Evolutionary conservation across 192 early-diverging fungal species (phyloP).

Genomic region (Dimargaris verticillata): DNA sequence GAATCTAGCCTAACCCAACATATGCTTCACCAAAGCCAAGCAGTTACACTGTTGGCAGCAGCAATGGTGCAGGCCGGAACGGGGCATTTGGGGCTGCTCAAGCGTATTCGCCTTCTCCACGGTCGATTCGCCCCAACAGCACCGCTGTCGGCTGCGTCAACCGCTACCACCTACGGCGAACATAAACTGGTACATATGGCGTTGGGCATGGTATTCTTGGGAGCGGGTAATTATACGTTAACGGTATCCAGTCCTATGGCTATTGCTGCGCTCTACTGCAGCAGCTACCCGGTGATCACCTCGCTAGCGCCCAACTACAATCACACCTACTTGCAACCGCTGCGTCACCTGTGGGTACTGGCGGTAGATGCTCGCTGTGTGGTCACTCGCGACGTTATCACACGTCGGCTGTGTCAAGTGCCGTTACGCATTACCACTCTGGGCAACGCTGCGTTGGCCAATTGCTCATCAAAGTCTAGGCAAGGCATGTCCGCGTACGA

Average conservation of each 20-base stretch:
- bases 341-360: constrained; percentile 67
- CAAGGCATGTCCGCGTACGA: too few relatives aligned
- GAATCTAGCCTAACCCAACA: constrained; percentile 18
- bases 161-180: constrained; percentile 43
- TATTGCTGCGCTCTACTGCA: constrained; percentile 46
- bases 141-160: neutral
- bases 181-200: constrained; percentile 62
- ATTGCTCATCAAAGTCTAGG: too few relatives aligned
- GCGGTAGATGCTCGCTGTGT: constrained; percentile 53
- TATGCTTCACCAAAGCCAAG: constrained; percentile 30
- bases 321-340: constrained; percentile 47
- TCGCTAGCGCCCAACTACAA: constrained; percentile 40
- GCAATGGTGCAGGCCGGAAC: constrained; percentile 56
- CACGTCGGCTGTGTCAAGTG: too few relatives aligned
- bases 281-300: constrained; percentile 44
- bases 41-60: constrained; percentile 31
- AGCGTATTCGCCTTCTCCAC: constrained; percentile 32
- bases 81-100: constrained; percentile 38
- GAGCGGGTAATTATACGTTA: constrained; percentile 50
- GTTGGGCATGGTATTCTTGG: constrained; percentile 58
- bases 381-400: constrained; percentile 34
- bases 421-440: too few relatives aligned
- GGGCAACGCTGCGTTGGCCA: too few relatives aligned
- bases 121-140: constrained; percentile 14
- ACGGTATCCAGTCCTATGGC: constrained; percentile 38